phyloP scores from a whole-genome alignment of 306 rosid species.

The Lablab purpureus region DNA sequence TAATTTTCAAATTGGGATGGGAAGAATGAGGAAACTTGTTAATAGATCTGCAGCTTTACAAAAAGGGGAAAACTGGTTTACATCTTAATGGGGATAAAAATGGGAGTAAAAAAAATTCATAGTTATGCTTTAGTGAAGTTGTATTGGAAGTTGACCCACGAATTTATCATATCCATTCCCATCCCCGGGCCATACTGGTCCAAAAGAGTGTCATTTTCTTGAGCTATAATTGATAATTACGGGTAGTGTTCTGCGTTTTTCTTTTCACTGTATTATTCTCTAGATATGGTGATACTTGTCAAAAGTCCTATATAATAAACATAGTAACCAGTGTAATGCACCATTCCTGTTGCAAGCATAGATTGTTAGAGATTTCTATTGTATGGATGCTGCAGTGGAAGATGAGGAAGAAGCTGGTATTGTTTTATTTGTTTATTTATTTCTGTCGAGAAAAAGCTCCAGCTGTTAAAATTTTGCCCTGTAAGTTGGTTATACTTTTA shows the following conservation, averaged over 20 bases:
- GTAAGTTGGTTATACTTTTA: constrained; percentile 24
- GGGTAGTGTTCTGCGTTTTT: background rate
- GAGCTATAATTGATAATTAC: constrained; percentile 3
- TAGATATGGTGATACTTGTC: background rate
- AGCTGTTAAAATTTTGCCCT: constrained; percentile 27
- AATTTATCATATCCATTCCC: background rate
- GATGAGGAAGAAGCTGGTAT: constrained; percentile 4
- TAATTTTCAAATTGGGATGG: constrained; percentile 9
- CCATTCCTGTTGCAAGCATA: too few relatives aligned
- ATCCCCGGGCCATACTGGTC: background rate
- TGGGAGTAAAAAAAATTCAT: background rate
- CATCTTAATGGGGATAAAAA: constrained; percentile 3
- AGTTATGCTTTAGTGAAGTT: constrained; percentile 14
- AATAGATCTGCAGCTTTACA: constrained; percentile 5
- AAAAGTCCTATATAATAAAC: constrained; percentile 3
- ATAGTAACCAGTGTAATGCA: background rate
- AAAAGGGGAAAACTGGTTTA: background rate
- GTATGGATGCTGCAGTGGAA: constrained; percentile 27
- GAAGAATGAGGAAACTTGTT: background rate
- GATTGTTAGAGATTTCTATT: constrained; percentile 1
- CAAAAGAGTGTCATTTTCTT: constrained; percentile 3
- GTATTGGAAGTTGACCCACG: constrained; percentile 12
- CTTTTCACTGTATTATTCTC: constrained; percentile 13
- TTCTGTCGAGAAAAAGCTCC: constrained; percentile 25
- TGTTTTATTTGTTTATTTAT: constrained; percentile 11